Base-by-base conservation (phyloP, 1,139 yeast species). In the Yamadazyma taylorii region DNA sequence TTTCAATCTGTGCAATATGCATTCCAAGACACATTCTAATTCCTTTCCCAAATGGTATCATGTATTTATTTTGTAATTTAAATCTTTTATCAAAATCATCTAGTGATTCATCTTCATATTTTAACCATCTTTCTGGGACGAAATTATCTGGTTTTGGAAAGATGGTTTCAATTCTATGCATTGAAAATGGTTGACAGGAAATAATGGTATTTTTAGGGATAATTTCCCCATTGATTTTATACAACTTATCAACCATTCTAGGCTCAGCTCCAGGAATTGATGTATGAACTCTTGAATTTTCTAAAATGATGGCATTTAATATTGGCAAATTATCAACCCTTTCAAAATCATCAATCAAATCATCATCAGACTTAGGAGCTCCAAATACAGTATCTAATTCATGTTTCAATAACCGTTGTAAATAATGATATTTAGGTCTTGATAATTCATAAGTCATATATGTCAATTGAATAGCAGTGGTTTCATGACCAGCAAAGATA, bases 191-290 rank as follows among this genome's bases (percentile, higher is more conserved):
- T 50, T 80, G 86, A 52, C 77, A 74, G 0, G 85, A 78, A 5
- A 83, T 75, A 2, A 69, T 60, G 0, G 84, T 80, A 0, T 81
- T 81, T 12, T 48, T 59, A 0, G 89, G 87, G 13, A 81, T 51
- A 0, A 39, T 40, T 2, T 66, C 53, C 0, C 50, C 42, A 6
- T 57, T 32, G 0, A 40, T 38, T 6, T 60, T 52, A 4, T 46
- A 42, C 38, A 63, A 63, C 34, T 51, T 47, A 39, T 60, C 61
- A 8, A 74, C 78, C 5, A 73, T 55, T 30, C 90, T 58, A 2
- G 89, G 89, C 53, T 82, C 88, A 28, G 83, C 78, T 0, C 89
- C 89, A 0, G 90, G 90, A 44, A 83, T 83, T 0, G 88, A 82
- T 1, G 87, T 66, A 56, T 81, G 86, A 1, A 82, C 63, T 36